Conservation (phyloP, 2,329 filamentous ascomycete species). For the Colletotrichum sp. region DNA sequence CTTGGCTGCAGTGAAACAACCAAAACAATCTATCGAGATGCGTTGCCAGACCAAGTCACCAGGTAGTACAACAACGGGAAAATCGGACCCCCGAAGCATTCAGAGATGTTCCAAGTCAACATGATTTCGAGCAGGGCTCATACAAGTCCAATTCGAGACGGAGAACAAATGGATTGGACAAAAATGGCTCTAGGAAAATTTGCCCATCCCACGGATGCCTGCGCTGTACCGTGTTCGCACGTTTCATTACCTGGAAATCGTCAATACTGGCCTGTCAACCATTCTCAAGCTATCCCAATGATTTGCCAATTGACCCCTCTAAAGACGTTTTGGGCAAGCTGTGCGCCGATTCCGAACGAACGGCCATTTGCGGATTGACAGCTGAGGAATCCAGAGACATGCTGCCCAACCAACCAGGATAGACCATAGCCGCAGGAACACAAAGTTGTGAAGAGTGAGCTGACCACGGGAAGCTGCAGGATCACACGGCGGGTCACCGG, state of each 20-base stretch:
- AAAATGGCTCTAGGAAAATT: neutral
- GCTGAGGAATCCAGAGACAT: neutral
- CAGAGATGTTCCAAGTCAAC: fast-evolving
- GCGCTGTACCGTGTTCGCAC: neutral
- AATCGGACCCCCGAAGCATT: neutral
- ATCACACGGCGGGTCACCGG: neutral
- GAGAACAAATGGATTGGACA: neutral
- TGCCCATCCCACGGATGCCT: neutral
- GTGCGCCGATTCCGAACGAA: neutral
- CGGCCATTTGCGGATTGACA: neutral
- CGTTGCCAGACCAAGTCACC: neutral
- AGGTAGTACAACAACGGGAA: neutral
- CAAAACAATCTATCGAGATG: neutral
- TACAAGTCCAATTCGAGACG: fast-evolving
- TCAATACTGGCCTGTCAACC: fast-evolving
- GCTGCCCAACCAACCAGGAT: neutral
- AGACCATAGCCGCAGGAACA: neutral
- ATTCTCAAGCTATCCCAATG: neutral
- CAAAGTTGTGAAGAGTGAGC: neutral
- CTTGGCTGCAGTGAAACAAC: neutral
- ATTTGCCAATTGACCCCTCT: neutral
- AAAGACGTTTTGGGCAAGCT: neutral
- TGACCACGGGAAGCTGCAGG: neutral
- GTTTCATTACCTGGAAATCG: neutral
- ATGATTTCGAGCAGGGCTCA: neutral